Percentiles rank a stretch among this genome's conserved stretches.
phyloP scores from a whole-genome alignment of 2,329 filamentous ascomycete genomes.

The Alternaria sp. region DNA sequence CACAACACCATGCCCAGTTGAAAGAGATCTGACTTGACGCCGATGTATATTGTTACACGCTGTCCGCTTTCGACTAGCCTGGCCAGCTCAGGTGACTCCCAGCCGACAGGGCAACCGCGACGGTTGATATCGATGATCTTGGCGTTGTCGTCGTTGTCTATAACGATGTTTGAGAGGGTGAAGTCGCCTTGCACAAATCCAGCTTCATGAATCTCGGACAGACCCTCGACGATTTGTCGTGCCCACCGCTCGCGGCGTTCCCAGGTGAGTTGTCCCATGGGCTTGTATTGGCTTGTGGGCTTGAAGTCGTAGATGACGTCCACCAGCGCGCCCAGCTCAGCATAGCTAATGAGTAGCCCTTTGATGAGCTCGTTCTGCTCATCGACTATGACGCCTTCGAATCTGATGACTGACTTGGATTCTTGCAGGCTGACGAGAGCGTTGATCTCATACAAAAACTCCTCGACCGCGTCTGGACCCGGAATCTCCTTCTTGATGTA shows the following conservation, averaged over 20 bases:
- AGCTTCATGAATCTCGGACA: constrained; percentile 92
- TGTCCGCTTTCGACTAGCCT: constrained; percentile 86
- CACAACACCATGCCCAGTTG: constrained; percentile 98
- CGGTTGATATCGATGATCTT: constrained; percentile 99
- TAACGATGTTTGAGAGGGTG: constrained; percentile 94
- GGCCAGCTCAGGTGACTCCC: constrained; percentile 93
- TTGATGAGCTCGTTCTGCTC: constrained; percentile 76
- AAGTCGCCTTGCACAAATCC: constrained; percentile 98
- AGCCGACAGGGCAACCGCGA: constrained; percentile 93
- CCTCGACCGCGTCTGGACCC: constrained; percentile 91
- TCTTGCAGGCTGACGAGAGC: constrained; percentile 79
- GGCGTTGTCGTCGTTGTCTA: constrained; percentile 81
- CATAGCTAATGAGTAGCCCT: constrained; percentile 87
- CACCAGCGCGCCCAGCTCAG: constrained; percentile 83
- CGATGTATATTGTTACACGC: constrained; percentile 94
- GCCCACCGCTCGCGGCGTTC: constrained; percentile 83
- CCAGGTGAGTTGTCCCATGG: constrained; percentile 66
- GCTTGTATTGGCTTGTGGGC: constrained; percentile 53
- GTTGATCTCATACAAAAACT: constrained; percentile 97
- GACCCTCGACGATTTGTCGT: constrained; percentile 83
- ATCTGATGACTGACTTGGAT: constrained; percentile 79
- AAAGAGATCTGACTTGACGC: constrained; percentile 94
- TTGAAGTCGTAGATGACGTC: constrained; percentile 86
- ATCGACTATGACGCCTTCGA: constrained; percentile 88
- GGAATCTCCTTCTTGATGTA: constrained; percentile 99